Base-by-base conservation (phyloP, 208 protist genomes). In the Trypanosoma avium region DNA sequence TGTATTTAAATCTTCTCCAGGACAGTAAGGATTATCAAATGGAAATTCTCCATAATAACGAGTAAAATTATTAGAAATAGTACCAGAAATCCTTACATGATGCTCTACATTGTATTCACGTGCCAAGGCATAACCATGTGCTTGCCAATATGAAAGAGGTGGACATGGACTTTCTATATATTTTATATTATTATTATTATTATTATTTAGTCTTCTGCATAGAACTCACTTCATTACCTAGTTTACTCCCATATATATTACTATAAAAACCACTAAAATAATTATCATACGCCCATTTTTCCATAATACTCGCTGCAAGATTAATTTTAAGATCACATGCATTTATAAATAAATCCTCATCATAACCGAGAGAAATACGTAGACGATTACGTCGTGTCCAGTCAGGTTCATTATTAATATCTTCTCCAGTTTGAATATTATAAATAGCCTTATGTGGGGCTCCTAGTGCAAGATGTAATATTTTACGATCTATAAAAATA, bases 1-100 rank as follows among this genome's bases (percentile, higher is more conserved):
- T 24, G 85, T 91, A 69, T 95, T 95, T 53, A 93, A 60, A 57
- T 95, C 86, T 61, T 95, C 86, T 30, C 86, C 90, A n/a, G 70
- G 55, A 45, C 86, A 95, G 61, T 89, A 95, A 8, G 90, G 90
- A 63, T 93, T 95, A 35, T 78, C 57, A 53, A 95, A 77, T 13
- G 90, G 83, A 59, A 79, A 79, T 38, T 79, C 63, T 10, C 75
- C 83, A 40, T 89, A 93, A 73, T 88, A 91, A 52, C 70, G 77
- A 26, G 77, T 76, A 70, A 85, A 92, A 57, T 81, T 82, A 43
- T 81, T 67, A 19, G 67, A 33, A 10, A 95, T 77, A 3, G 81
- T 90, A 10, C 70, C 72, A 17, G 55, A 27, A 0, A 92, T 32
- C 21, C 78, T 63, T 32, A 82, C 56, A 22, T 81, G 79, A 60